Evolutionary conservation across 2,329 filamentous ascomycete genomes (phyloP), one percentile per base, ranked within the genome.

Genomic region (Lachnellula willkommii): DNA sequence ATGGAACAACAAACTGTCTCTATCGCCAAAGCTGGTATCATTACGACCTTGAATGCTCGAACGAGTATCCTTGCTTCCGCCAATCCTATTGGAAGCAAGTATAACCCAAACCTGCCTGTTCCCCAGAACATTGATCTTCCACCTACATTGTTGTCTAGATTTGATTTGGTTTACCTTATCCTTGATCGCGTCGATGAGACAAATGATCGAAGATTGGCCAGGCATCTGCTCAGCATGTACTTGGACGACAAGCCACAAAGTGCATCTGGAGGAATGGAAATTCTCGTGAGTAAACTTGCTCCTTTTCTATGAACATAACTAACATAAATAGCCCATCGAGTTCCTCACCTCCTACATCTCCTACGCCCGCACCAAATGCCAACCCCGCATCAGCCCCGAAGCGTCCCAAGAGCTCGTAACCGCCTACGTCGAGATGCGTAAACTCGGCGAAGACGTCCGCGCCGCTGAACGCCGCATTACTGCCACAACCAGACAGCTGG

Each of bases 71-170:
- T 99, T 32, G 94, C 94, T 15, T 97, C 93, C 11, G 94, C 94
- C 72, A 99, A 99, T 70, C 94, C 94, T 1, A 97, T 99, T 63
- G 94, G 94, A 66, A 96, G 90, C 75, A 92, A 95, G 70, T 99
- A 99, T 76, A 97, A 99, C 72, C 89, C 90, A 2, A 93, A 96
- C 67, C 76, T 99, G 24, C 92, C 94, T 0, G 94, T 99, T 14
- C 94, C 94, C 3, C 92, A 97, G 68, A 99, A 99, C 72, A 99
- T 99, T 66, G 94, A 99, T 68, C 83, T 99, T 8, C 94, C 94
- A 0, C 94, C 94, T 0, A 99, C 94, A 0, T 79, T 99, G 6
- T 82, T 99, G 52, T 96, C 92, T 5, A 88, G 94, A 78, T 99
- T 99, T 70, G 94, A 99, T 71, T 78, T 99, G 6, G 93, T 99